Percentiles rank a stretch among this genome's conserved stretches.
Evolutionary conservation across 352 stramenopile species (phyloP).

Genomic region (Pythium oligandrum): DNA sequence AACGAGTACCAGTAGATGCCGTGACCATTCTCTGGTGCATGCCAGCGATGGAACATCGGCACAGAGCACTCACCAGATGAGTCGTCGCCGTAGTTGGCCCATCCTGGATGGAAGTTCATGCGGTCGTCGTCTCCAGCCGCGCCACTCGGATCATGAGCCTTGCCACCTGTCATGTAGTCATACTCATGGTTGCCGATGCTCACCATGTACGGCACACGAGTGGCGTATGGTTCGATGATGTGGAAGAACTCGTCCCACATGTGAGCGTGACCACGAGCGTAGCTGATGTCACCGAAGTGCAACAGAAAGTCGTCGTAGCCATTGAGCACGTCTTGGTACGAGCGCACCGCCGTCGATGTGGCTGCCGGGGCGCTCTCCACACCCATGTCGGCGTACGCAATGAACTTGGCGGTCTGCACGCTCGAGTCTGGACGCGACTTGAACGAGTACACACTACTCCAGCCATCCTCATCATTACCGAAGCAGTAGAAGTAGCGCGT

Average conservation of each 20-base stretch:
- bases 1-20: constrained; percentile 91
- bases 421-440: constrained; percentile 22
- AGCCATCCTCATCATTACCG: constrained; percentile 69
- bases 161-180: constrained; percentile 55
- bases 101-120: constrained; percentile 64
- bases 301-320: constrained; percentile 31
- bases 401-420: constrained; percentile 46
- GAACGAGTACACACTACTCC: constrained; percentile 66
- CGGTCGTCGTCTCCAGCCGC: constrained; percentile 35
- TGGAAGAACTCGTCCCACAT: constrained; percentile 79
- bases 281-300: constrained; percentile 35
- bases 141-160: constrained; percentile 48
- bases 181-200: constrained; percentile 82
- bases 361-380: constrained; percentile 32
- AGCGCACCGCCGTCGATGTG: constrained; percentile 20
- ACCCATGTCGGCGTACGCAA: constrained; percentile 82
- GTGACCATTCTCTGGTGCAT: constrained; percentile 53
- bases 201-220: constrained; percentile 71
- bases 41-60: constrained; percentile 72
- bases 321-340: constrained; percentile 20
- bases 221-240: constrained; percentile 62
- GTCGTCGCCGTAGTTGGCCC: constrained; percentile 70
- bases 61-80: constrained; percentile 73
- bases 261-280: constrained; percentile 38
- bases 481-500: constrained; percentile 77